Base-by-base conservation (phyloP, 139 green algal genomes). In the Chlamydomonas incerta region DNA sequence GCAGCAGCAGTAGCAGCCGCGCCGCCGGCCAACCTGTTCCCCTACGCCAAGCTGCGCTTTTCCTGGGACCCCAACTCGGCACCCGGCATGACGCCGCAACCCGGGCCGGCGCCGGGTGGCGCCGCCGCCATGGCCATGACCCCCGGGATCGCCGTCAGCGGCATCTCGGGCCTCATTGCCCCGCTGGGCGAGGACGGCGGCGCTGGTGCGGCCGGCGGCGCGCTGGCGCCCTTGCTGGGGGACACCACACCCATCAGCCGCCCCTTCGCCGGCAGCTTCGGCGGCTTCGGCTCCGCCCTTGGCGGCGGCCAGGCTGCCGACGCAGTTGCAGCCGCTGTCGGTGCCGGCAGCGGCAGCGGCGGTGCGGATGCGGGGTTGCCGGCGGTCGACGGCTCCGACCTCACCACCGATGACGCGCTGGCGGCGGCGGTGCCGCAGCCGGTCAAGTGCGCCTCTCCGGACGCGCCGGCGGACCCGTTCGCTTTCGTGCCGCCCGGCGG, bases 31-130 rank as follows among this genome's bases (percentile, higher is more conserved):
- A 50, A 28, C 0, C 31, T 67, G 1, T 72, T 85, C 47, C 65
- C 46, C 3, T 66, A 75, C 37, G 31, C 65, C 65, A 85, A 85
- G 46, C 65, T 75, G 47, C 79, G 79, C 20, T 85, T 85, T 46
- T 74, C 60, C 67, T 85, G 79, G 79, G 79, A 85, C 24, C 79
- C 79, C 23, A 35, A 52, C 31, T 66, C 37, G 2, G 5, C 6
- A 10, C n/a, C n/a, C 9, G 47, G 20, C 24, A 35, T 31, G 23
- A 5, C 50, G 63, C 58, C 11, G 8, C 47, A 29, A 31, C 47
- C 63, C 41, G 41, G 6, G 41, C 6, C 41, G 41, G 41, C 41
- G 6, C 41, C 41, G 5, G 41, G 41, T 50, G 41, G 41, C 41
- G 41, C 6, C n/a, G n/a, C 28, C 13, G 47, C 14, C 3, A 14